Conservation (phyloP, 176 grass and related monocot species). For the Carex littledalei region DNA sequence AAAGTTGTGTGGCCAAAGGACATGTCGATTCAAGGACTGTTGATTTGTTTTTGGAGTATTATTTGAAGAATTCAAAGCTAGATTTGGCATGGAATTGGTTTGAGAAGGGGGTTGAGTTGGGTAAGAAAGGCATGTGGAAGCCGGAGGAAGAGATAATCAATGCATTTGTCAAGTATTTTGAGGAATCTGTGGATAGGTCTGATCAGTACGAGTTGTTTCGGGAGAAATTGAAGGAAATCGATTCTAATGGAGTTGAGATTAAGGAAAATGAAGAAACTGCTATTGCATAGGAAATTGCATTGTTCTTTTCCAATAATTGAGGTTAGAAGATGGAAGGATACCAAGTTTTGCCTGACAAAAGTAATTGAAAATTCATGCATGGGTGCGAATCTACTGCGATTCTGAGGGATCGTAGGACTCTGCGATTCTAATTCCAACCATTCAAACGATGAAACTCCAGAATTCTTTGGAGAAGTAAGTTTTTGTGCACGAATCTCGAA, state of each 20-base stretch:
- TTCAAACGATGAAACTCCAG: too few relatives aligned
- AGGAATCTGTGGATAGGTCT: slow-evolving; percentile 48
- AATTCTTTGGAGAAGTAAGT: too few relatives aligned
- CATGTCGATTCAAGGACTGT: slow-evolving; percentile 42
- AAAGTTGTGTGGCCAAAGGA: slow-evolving; percentile 51
- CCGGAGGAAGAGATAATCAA: slow-evolving; percentile 42
- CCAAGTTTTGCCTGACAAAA: not conserved
- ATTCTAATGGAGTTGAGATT: not conserved
- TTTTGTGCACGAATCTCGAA: too few relatives aligned
- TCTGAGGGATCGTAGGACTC: too few relatives aligned
- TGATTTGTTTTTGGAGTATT: slow-evolving; percentile 53
- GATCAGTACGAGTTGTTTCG: not conserved
- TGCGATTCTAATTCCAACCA: too few relatives aligned
- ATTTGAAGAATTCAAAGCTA: slow-evolving; percentile 30
- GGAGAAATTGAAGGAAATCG: not conserved
- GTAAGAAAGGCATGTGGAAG: slow-evolving; percentile 36
- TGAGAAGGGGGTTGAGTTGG: slow-evolving; percentile 33
- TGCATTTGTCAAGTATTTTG: slow-evolving; percentile 43
- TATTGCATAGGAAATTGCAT: not conserved
- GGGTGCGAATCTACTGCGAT: too few relatives aligned
- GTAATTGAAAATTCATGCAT: not conserved
- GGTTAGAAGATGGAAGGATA: not conserved
- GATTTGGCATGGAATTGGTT: slow-evolving; percentile 49
- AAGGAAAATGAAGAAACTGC: not conserved
- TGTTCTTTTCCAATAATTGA: not conserved